Percentiles rank a stretch among this genome's conserved stretches.
Conservation (phyloP, 768 basidiomycete genomes). For the Lyophyllum shimeji region DNA sequence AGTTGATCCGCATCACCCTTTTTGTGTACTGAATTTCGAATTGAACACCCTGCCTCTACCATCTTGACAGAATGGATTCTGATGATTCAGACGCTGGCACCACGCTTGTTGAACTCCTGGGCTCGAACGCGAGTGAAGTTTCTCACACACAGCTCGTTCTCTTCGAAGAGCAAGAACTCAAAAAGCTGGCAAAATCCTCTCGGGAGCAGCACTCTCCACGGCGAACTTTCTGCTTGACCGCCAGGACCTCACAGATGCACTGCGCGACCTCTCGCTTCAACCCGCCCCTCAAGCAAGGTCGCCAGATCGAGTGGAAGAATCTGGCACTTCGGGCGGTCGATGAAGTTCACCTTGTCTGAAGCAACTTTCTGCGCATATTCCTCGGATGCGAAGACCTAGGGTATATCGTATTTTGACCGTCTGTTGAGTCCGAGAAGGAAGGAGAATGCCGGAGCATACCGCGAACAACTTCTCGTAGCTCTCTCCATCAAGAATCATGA, state of each 20-base stretch:
- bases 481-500: slow-evolving; percentile 31
- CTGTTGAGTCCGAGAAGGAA: too few relatives aligned
- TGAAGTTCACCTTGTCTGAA: slow-evolving; percentile 21
- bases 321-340: slow-evolving; percentile 13
- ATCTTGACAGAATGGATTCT: too few relatives aligned
- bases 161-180: not conserved
- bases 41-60: too few relatives aligned
- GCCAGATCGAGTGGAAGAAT: slow-evolving; percentile 11
- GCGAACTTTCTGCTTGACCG: not conserved
- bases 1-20: too few relatives aligned
- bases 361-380: slow-evolving; percentile 1
- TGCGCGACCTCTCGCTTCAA: not conserved
- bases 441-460: not conserved
- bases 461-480: slow-evolving; percentile 28
- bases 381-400: slow-evolving; percentile 15
- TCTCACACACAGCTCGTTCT: too few relatives aligned
- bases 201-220: not conserved
- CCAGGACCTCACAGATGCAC: not conserved
- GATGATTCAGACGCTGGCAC: too few relatives aligned
- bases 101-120: too few relatives aligned
- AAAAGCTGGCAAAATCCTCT: not conserved
- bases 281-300: not conserved
- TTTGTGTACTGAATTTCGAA: too few relatives aligned
- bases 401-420: too few relatives aligned
- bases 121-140: too few relatives aligned